phyloP scores from a whole-genome alignment of 2,329 filamentous ascomycete genomes.

The Sphaceloma murrayae region DNA sequence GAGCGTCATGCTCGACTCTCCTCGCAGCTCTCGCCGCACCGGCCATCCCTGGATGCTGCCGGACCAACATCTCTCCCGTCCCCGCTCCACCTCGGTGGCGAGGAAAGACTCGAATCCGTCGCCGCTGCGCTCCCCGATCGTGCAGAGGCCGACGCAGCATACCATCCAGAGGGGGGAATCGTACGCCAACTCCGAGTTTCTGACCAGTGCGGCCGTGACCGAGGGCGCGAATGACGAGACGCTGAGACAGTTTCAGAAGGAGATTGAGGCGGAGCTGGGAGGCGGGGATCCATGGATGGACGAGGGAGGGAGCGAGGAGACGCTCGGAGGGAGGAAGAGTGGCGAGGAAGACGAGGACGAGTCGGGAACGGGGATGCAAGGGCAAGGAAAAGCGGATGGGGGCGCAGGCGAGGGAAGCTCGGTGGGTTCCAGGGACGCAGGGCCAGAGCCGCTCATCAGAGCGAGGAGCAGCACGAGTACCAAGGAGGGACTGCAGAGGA shows the following conservation, averaged over 20 bases:
- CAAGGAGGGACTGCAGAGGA: neutral
- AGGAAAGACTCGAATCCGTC: neutral
- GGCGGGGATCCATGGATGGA: neutral
- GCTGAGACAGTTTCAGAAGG: slow-evolving; percentile 11
- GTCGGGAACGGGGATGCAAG: neutral
- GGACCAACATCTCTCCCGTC: neutral
- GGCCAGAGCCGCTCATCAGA: no score
- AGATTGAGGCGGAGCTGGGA: slow-evolving; percentile 14
- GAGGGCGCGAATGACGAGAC: slow-evolving; percentile 15
- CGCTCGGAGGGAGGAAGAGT: neutral
- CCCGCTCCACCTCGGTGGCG: neutral
- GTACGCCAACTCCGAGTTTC: slow-evolving; percentile 11
- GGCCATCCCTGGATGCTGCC: neutral
- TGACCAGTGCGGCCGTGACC: slow-evolving; percentile 10
- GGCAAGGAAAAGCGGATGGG: no score
- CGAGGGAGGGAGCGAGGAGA: neutral
- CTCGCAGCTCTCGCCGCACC: neutral
- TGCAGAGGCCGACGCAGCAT: slow-evolving; percentile 2
- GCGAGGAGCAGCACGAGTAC: no score
- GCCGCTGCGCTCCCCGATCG: slow-evolving; percentile 2
- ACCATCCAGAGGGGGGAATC: slow-evolving; percentile 13
- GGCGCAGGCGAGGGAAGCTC: no score
- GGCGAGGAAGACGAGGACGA: slow-evolving; percentile 9
- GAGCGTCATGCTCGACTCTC: neutral
- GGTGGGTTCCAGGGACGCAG: no score